Evolutionary conservation across 306 rosid species (phyloP), one percentile per base, ranked within the genome.

Genomic region (Lotus japonicus): DNA sequence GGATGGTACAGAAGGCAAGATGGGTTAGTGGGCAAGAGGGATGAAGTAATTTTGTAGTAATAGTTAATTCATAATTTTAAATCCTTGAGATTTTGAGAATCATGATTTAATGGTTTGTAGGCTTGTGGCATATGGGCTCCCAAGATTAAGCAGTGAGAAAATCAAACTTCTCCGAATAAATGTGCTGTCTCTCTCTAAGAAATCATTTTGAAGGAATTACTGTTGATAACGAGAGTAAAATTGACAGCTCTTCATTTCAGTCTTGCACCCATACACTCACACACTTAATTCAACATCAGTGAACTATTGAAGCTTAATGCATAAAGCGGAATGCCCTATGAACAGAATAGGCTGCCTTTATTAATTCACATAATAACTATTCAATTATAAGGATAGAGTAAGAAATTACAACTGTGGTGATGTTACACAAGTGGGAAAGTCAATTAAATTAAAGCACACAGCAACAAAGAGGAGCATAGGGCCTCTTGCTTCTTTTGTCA

Each of bases 381-480:
- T 31, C 28, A 18, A 53, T 21, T 77, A 43, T 19, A 36, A 44
- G 44, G 46, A 42, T 54, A 43, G 70, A 56, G 21, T 51, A 58
- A 11, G 43, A 49, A 64, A 72, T 33, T 13, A 77, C 21, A 65
- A 18, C 62, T 56, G 62, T 45, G 42, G 50, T 13, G 44, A 58
- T 31, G 58, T 31, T 50, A 60, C 58, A 66, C 51, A 66, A 58
- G 42, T 42, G 50, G 52, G 48, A 48, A 55, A 46, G 21, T 23
- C 51, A 72, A 59, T 71, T 31, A 39, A 56, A 46, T 66, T 58
- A 21, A 28, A 13, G 23, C 73, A 48, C 33, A 9, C 9, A 6
- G 41, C 58, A 64, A 44, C 26, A 36, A 42, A 56, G 70, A n/a
- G 54, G 53, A 52, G 67, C 71, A 45, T 19, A n/a, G 36, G 66